Evolutionary conservation across 129 eudicot species (phyloP).

Genomic region (Gnaphalium uliginosum): DNA sequence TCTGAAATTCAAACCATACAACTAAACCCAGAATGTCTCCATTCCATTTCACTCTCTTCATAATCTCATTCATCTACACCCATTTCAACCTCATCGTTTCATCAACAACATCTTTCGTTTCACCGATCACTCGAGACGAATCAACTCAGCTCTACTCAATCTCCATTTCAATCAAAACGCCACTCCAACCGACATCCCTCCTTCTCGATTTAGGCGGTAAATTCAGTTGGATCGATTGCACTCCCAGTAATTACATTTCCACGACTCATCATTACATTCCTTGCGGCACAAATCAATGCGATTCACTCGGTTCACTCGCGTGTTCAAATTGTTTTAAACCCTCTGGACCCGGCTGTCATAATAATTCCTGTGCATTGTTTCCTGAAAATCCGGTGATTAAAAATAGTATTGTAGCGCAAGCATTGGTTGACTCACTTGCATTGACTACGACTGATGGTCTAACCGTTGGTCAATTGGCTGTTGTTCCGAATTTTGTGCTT

Average conservation of each 20-base stretch:
- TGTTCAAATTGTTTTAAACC: slow-evolving; percentile 32
- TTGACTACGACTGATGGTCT: slow-evolving; percentile 27
- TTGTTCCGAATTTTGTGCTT: slow-evolving; percentile 36
- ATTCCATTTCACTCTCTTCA: neutral
- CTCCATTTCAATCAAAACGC: slow-evolving; percentile 45
- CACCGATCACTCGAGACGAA: slow-evolving; percentile 43
- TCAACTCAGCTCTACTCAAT: slow-evolving; percentile 43
- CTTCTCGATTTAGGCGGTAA: slow-evolving; percentile 55
- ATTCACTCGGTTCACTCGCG: slow-evolving; percentile 25
- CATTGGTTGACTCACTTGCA: slow-evolving; percentile 36
- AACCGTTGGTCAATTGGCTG: slow-evolving; percentile 27
- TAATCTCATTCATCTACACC: neutral
- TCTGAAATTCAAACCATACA: neutral
- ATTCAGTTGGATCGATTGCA: slow-evolving; percentile 49
- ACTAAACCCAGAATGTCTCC: slow-evolving; percentile 19
- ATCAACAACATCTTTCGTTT: slow-evolving; percentile 44
- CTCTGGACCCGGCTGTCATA: slow-evolving; percentile 42
- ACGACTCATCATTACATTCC: slow-evolving; percentile 39
- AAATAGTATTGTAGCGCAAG: slow-evolving; percentile 22
- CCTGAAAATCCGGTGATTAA: slow-evolving; percentile 49
- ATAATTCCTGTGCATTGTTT: slow-evolving; percentile 38
- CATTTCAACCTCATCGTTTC: neutral
- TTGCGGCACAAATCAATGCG: slow-evolving; percentile 29
- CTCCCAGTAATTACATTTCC: slow-evolving; percentile 36
- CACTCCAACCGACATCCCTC: slow-evolving; percentile 46